Percentiles rank a stretch among this genome's conserved stretches.
phyloP scores from a whole-genome alignment of 768 basidiomycete genomes.

The Leccinum pellstonianum region DNA sequence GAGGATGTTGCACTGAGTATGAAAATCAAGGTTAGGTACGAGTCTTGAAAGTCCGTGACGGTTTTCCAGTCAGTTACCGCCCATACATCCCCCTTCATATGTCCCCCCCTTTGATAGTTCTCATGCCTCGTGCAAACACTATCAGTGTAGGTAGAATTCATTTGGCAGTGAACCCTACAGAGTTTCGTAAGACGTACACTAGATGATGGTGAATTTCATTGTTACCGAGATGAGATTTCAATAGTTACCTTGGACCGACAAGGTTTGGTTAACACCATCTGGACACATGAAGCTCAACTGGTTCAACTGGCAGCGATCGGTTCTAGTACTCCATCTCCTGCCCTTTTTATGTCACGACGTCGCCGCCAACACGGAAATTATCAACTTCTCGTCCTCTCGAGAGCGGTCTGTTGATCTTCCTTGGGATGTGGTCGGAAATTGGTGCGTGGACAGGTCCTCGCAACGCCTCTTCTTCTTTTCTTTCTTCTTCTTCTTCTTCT shows the following conservation, averaged over 20 bases:
- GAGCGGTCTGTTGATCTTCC: constrained; percentile 17
- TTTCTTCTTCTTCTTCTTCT: not conserved
- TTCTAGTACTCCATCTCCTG: constrained; percentile 11
- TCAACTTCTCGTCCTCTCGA: constrained; percentile 48
- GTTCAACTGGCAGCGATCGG: constrained; percentile 11
- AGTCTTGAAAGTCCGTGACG: constrained; percentile 27
- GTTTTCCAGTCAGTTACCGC: constrained; percentile 15
- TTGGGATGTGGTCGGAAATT: constrained; percentile 28
- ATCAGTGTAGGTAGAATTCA: constrained; percentile 10
- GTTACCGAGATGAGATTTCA: constrained; percentile 11
- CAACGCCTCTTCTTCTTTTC: not conserved
- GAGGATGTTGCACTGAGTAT: constrained; percentile 7
- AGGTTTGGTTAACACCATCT: not conserved
- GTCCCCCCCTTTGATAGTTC: not conserved
- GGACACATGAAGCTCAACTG: constrained; percentile 18
- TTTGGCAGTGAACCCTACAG: constrained; percentile 2
- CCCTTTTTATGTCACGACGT: constrained; percentile 27
- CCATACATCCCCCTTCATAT: constrained; percentile 11
- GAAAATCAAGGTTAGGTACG: constrained; percentile 16
- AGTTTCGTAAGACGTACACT: constrained; percentile 7
- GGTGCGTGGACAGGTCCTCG: constrained; percentile 17
- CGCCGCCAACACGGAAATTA: constrained; percentile 63
- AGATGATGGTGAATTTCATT: constrained; percentile 14
- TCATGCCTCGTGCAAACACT: constrained; percentile 14
- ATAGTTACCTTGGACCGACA: not conserved